A percentile compares a stretch with the other conserved stretches of the same genome.
phyloP scores from a whole-genome alignment of 371 early-diverging fungal species.

The Rhizopus delemar region DNA sequence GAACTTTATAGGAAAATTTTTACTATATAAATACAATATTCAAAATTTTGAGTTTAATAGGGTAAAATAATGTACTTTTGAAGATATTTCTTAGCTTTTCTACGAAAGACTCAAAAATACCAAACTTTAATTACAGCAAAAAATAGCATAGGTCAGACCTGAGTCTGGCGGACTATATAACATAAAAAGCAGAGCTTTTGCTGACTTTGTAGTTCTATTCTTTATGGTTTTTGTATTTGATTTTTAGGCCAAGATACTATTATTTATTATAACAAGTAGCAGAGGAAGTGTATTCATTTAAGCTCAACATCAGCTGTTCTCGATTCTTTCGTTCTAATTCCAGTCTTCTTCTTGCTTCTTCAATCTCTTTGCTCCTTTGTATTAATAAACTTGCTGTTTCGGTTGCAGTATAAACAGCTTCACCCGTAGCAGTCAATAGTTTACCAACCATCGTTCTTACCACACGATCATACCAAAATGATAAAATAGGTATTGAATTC shows the following conservation, averaged over 20 bases:
- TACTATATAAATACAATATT: too few species aligned
- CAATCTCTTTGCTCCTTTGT: slow-evolving; percentile 30
- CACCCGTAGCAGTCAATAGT: slow-evolving; percentile 54
- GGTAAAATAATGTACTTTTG: too few species aligned
- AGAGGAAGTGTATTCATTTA: background rate
- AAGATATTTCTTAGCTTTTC: too few species aligned
- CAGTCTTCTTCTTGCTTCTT: slow-evolving; percentile 22
- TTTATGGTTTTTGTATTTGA: slow-evolving; percentile 60
- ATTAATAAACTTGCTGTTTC: slow-evolving; percentile 34
- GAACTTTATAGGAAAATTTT: too few species aligned
- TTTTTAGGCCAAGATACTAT: slow-evolving; percentile 53
- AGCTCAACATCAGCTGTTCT: background rate
- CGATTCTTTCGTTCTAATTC: background rate
- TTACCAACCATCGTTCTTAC: slow-evolving; percentile 53
- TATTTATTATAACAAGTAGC: background rate
- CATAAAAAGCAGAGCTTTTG: slow-evolving; percentile 48
- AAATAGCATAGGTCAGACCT: too few species aligned
- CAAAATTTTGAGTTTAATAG: too few species aligned
- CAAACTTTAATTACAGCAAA: too few species aligned
- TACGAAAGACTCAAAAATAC: background rate
- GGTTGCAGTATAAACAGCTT: slow-evolving; percentile 52
- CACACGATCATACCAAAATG: slow-evolving; percentile 64
- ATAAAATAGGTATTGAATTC: slow-evolving; percentile 55
- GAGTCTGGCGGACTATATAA: too few species aligned
- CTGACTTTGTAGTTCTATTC: slow-evolving; percentile 58